These are phyloP conservation scores for Flaveria trinervia DNA, from an alignment of 129 eudicot species.

Conservation along the genomic window DNA sequence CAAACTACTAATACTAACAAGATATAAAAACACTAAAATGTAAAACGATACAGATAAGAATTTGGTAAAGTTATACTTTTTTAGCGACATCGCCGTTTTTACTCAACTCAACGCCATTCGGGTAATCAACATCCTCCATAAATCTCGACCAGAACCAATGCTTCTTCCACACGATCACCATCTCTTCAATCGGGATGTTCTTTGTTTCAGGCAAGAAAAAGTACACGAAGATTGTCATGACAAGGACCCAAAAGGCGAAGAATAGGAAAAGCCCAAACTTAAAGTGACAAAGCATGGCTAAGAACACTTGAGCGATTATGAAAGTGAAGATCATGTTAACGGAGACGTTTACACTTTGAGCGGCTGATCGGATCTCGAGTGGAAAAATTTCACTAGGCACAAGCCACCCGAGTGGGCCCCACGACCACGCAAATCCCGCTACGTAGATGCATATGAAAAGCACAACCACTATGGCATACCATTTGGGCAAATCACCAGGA, in stretches of 20 bases:
- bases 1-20: conserved; percentile 20
- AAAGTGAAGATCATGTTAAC: conserved; percentile 97
- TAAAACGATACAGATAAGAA: neutral
- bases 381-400: conserved; percentile 95
- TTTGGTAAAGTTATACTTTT: conserved; percentile 26
- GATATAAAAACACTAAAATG: conserved; percentile 17
- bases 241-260: conserved; percentile 63
- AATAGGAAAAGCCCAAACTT: conserved; percentile 85
- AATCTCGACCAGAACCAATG: conserved; percentile 88
- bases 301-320: conserved; percentile 68
- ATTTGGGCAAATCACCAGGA: conserved; percentile 56
- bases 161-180: conserved; percentile 73
- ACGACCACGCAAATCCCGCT: conserved; percentile 92
- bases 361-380: conserved; percentile 83
- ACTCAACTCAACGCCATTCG: conserved; percentile 50
- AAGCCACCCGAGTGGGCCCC: conserved; percentile 96
- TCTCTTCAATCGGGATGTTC: conserved; percentile 86
- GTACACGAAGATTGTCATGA: conserved; percentile 67
- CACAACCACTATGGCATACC: conserved; percentile 84
- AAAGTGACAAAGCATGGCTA: conserved; percentile 77
- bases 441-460: conserved; percentile 81
- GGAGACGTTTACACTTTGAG: conserved; percentile 81
- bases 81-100: conserved; percentile 39
- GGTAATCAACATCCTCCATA: conserved; percentile 48
- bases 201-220: conserved; percentile 91